Evolutionary conservation across 192 early-diverging fungal genomes (phyloP), one percentile per base, ranked within the genome.

Genomic region (Piromyces sp.): DNA sequence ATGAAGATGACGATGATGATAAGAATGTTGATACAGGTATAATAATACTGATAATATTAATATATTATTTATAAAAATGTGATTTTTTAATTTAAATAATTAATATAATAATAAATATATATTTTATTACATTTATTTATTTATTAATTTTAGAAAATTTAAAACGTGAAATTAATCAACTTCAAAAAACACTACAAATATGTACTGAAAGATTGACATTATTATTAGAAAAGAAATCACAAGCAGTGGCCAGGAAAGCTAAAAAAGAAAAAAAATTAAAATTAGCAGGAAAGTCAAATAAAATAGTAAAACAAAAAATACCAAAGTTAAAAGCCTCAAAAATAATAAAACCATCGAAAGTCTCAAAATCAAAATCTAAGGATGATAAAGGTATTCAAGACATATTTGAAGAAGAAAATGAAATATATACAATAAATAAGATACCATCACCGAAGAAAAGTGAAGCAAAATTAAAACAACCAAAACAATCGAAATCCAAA

Each of bases 1-100:
- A 86, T 82, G 68, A 86, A 82, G 81, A 79, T 79, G 26, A 80
- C 82, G 81, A 83, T 28, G 51, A 17, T 68, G 51, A 17, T 68
- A 68, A 68, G 37, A 38, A 38, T 38, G 37, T 15, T 38, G 37
- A 38, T 38, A 38, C 37, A 38, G 37, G 37, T 38, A 36, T 12
- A 36, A 36, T 36, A 36, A 7, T 36, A 36, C 12, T 36, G n/a
- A n/a, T n/a, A 33, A 33, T 33, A 33, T 6, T 33, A 33, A 33
- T 33, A 33, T 6, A 33, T 33, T 33, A 33, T 33, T 33, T 33
- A n/a, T n/a, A n/a, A n/a, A n/a, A n/a, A n/a, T n/a, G n/a, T n/a
- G n/a, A n/a, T n/a, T n/a, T n/a, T n/a, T n/a, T n/a, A n/a, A n/a
- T n/a, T n/a, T n/a, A n/a, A n/a, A n/a, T n/a, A n/a, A n/a, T n/a